These are phyloP conservation scores for Nemophila menziesii DNA, from an alignment of 257 asterid genomes.

Conservation along the genomic window DNA sequence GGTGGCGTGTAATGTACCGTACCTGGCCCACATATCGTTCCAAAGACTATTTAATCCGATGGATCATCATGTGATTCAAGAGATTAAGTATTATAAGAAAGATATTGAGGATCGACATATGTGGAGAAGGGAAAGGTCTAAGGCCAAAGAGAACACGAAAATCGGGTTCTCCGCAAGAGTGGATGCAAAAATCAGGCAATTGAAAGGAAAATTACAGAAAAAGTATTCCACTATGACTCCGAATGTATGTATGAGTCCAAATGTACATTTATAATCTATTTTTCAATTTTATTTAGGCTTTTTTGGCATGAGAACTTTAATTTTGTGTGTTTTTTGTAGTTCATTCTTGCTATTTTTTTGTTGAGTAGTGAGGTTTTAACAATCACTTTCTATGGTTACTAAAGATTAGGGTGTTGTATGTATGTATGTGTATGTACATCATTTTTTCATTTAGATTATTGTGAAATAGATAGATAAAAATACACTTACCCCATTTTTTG, in stretches of 20 bases:
- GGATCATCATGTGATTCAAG: slow-evolving; percentile 94
- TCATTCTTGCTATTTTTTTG: slow-evolving; percentile 17
- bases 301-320: slow-evolving; percentile 5
- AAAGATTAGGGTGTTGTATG: slow-evolving; percentile 25
- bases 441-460: background rate
- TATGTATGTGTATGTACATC: no score
- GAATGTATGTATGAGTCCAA: slow-evolving; percentile 8
- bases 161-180: slow-evolving; percentile 90
- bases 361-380: slow-evolving; percentile 17
- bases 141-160: slow-evolving; percentile 63
- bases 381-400: slow-evolving; percentile 7
- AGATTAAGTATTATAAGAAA: slow-evolving; percentile 68
- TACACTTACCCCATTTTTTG: no score
- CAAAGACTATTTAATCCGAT: slow-evolving; percentile 73
- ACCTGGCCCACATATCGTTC: slow-evolving; percentile 63
- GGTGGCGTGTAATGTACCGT: slow-evolving; percentile 60
- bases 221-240: slow-evolving; percentile 36
- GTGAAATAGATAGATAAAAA: slow-evolving; percentile 7
- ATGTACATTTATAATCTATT: slow-evolving; percentile 2
- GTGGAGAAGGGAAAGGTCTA: slow-evolving; percentile 75
- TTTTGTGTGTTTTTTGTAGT: background rate
- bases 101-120: slow-evolving; percentile 70
- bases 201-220: slow-evolving; percentile 59
- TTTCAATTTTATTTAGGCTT: slow-evolving; percentile 2
- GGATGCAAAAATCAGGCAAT: slow-evolving; percentile 75